Base-by-base conservation (phyloP, 2,329 filamentous ascomycete species). In the Neopestalotiopsis sp. region DNA sequence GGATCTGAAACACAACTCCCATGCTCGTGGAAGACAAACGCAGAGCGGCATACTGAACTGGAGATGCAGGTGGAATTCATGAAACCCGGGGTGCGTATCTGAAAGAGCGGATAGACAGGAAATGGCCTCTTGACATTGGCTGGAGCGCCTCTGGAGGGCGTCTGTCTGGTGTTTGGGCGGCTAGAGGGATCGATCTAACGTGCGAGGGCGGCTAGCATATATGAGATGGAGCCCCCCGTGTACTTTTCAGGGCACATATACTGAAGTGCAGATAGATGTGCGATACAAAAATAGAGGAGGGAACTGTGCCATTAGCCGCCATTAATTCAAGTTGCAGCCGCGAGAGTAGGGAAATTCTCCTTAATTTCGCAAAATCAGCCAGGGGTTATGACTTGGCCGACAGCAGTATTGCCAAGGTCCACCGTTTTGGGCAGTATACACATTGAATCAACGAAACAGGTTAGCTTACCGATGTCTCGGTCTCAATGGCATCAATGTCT, bases 51-150 rank as follows among this genome's bases (percentile, higher is more conserved):
- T 73, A 75, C 74, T 72, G 74, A 75, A 74, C 75, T 24, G 73
- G 71, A 73, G 69, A 77, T 76, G 77, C 76, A 77, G 75, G 75
- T 73, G 76, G 71, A 72, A 76, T 78, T 77, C 78, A 81, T 88
- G 86, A 88, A 88, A 89, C 86, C 76, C 72, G 74, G 77, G 77
- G 78, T 71, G 78, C 83, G 86, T 88, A 79, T 88, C 84, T 82
- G 78, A 84, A 84, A 73, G 74, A 76, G 75, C 78, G 77, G 79
- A 81, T 79, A 74, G 78, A 74, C 73, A 71, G 75, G 71, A 72
- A 78, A 82, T 73, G 78, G 80, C 79, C 79, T 77, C 77, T 80
- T 80, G 81, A 84, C 82, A 88, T 87, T 88, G 86, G 86, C 81
- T 83, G 77, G 75, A 73, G 72, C 73, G 75, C 74, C 75, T 79